These are phyloP conservation scores for Neopestalotiopsis sp. DNA, from an alignment of 2,329 filamentous ascomycete genomes.

Conservation along the genomic window DNA sequence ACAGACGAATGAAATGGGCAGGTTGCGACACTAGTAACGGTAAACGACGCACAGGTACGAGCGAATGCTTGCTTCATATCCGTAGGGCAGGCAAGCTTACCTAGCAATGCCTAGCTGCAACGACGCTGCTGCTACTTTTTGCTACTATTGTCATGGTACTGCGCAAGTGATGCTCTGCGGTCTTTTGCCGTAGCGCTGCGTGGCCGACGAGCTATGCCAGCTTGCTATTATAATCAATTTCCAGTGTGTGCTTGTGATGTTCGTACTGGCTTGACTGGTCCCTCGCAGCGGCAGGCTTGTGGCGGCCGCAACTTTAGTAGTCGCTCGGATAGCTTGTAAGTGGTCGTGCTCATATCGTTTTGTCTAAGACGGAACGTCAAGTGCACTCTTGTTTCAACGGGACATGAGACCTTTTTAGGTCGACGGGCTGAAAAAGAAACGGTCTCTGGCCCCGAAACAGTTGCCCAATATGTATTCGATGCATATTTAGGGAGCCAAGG, in stretches of 20 bases:
- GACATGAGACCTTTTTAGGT: neutral
- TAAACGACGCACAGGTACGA: neutral
- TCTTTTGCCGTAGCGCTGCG: neutral
- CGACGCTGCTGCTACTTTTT: neutral
- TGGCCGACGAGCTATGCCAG: neutral
- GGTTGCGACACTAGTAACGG: neutral
- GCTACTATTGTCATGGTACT: neutral
- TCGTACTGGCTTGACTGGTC: neutral
- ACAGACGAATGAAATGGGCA: neutral
- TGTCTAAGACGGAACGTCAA: neutral
- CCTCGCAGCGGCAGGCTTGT: neutral
- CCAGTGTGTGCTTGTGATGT: neutral
- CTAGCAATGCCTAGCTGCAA: neutral
- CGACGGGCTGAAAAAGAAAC: neutral
- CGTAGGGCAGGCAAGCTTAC: neutral
- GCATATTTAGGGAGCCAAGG: neutral
- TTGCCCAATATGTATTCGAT: neutral
- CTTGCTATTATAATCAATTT: no score
- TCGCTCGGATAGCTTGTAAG: neutral
- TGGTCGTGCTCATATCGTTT: neutral
- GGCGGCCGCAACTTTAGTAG: neutral
- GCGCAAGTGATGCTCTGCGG: no score
- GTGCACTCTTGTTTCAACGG: neutral
- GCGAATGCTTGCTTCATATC: neutral
- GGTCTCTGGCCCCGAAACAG: neutral